These are phyloP conservation scores for Cladosporium cucumerinum DNA, from an alignment of 2,329 filamentous ascomycete species.

Conservation along the genomic window DNA sequence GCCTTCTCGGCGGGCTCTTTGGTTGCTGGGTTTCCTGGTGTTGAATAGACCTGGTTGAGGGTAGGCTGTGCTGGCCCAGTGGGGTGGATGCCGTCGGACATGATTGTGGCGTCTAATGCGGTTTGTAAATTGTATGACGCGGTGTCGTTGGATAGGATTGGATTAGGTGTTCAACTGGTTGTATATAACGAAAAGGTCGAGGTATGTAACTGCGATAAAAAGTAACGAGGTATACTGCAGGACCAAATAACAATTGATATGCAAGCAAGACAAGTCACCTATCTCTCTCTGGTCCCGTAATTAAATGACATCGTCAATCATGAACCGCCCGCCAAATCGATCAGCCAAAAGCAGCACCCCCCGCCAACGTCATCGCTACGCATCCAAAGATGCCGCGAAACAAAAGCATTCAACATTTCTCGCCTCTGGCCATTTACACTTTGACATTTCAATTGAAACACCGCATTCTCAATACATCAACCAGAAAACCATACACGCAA, in stretches of 20 bases:
- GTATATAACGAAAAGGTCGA: background rate
- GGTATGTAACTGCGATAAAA: background rate
- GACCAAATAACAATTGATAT: background rate
- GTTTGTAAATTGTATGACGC: background rate
- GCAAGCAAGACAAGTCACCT: background rate
- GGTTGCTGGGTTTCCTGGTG: slow-evolving; percentile 44
- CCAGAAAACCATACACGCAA: background rate
- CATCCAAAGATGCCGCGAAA: background rate
- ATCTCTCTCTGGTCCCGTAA: background rate
- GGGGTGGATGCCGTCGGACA: slow-evolving; percentile 40
- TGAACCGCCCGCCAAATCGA: background rate
- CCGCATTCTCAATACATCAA: background rate
- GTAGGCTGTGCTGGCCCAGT: slow-evolving; percentile 44
- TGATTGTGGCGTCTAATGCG: slow-evolving; percentile 21
- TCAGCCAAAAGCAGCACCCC: background rate
- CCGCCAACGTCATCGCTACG: slow-evolving; percentile 6
- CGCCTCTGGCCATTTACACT: background rate
- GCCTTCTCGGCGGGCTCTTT: slow-evolving; percentile 41
- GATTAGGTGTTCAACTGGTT: background rate
- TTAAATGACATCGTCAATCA: background rate
- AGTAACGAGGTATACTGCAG: background rate
- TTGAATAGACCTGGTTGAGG: slow-evolving; percentile 44
- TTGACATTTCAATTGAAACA: background rate
- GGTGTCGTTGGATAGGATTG: background rate
- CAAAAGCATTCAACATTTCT: background rate